phyloP scores from a whole-genome alignment of 805 yeast genomes.

The Allodekkera sacchari region DNA sequence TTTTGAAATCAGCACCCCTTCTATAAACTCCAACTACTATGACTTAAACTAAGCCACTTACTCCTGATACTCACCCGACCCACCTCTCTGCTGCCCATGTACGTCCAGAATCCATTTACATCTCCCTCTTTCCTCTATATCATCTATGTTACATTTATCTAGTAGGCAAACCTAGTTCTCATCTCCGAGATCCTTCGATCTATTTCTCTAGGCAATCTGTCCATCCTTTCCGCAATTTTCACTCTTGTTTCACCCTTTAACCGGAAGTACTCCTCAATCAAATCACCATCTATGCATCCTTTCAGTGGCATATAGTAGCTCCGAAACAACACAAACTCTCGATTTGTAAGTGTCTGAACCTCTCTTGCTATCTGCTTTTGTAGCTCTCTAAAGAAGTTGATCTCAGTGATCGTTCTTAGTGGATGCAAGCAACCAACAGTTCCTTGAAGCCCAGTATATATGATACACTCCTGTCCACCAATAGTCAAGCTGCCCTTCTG shows the following conservation, averaged over 20 bases:
- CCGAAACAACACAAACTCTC: constrained; percentile 61
- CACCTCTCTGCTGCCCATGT: no score
- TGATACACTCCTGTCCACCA: constrained; percentile 58
- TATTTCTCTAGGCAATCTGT: constrained; percentile 39
- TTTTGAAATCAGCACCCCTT: no score
- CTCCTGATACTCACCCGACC: no score
- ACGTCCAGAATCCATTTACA: no score
- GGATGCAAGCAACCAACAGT: constrained; percentile 72
- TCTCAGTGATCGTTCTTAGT: constrained; percentile 51
- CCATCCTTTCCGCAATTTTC: constrained; percentile 33
- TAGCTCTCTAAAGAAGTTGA: constrained; percentile 45
- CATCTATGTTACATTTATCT: constrained; percentile 1
- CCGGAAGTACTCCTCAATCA: constrained; percentile 50
- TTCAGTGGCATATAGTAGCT: constrained; percentile 77
- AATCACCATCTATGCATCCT: constrained; percentile 80
- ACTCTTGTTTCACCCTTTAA: constrained; percentile 28
- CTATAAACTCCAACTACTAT: no score
- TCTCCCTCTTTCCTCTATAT: no score
- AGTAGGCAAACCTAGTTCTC: constrained; percentile 31
- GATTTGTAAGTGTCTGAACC: constrained; percentile 42
- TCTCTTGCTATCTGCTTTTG: constrained; percentile 37
- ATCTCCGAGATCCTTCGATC: constrained; percentile 45
- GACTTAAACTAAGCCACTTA: no score
- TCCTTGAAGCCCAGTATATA: constrained; percentile 78
- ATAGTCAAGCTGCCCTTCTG: constrained; percentile 42